Conservation (phyloP, 495 filamentous ascomycete genomes). For the Daldinia bambusicola region DNA sequence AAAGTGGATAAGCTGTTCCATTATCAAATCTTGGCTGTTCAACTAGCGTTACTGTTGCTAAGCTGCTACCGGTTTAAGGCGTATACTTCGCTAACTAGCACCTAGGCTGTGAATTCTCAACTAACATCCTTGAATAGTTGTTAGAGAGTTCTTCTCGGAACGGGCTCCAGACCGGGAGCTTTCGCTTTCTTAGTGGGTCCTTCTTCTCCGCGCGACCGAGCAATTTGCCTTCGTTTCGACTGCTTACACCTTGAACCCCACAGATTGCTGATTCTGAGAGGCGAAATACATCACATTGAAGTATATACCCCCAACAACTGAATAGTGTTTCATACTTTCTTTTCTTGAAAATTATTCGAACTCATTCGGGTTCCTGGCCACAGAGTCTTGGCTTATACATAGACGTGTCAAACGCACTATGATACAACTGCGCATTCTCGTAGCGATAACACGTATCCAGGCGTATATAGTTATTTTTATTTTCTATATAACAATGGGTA, state of each 20-base stretch:
- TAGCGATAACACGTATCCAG: no score
- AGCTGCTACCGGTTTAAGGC: constrained; percentile 7
- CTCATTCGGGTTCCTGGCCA: not conserved
- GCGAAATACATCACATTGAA: constrained; percentile 18
- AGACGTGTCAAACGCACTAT: not conserved
- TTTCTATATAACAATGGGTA: no score
- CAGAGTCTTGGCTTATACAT: not conserved
- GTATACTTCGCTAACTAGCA: not conserved
- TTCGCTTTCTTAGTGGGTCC: not conserved
- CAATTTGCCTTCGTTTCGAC: not conserved
- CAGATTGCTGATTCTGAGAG: not conserved
- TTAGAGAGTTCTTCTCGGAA: not conserved
- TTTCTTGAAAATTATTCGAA: not conserved
- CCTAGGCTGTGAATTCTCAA: no score
- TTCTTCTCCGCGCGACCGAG: constrained; percentile 2
- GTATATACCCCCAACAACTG: not conserved
- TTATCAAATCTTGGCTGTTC: no score
- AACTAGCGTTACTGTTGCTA: constrained; percentile 6
- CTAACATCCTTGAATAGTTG: no score
- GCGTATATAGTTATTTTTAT: no score
- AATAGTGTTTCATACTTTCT: constrained; percentile 12
- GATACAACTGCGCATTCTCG: not conserved
- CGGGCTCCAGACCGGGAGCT: constrained; percentile 3
- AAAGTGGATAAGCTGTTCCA: no score
- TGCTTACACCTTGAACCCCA: constrained; percentile 13